Conservation (phyloP, 2,329 filamentous ascomycete species). For the Fusarium sulawesiense region DNA sequence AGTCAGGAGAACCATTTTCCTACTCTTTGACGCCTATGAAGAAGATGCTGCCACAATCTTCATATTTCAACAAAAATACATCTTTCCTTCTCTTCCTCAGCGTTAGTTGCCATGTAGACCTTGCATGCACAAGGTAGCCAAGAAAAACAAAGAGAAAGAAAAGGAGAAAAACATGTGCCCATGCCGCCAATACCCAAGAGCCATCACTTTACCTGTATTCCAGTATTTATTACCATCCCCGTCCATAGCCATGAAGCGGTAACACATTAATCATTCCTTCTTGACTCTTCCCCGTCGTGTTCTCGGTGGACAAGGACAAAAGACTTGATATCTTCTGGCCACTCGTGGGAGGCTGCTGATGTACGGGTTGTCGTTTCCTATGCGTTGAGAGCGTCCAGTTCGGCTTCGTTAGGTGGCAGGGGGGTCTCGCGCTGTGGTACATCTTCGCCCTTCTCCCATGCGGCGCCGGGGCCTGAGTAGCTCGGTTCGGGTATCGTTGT, state of each 20-base stretch:
- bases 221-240: constrained; percentile 25
- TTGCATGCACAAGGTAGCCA: constrained; percentile 9
- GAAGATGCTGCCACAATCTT: constrained; percentile 19
- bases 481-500: constrained; percentile 56
- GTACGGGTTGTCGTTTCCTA: constrained; percentile 39
- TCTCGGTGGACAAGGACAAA: constrained; percentile 2
- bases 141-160: constrained; percentile 18
- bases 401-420: constrained; percentile 54
- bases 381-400: constrained; percentile 56
- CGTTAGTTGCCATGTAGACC: background rate
- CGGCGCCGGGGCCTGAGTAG: constrained; percentile 61
- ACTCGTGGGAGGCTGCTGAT: constrained; percentile 17
- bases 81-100: constrained; percentile 7
- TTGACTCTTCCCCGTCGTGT: constrained; percentile 14
- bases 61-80: constrained; percentile 33
- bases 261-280: constrained; percentile 42
- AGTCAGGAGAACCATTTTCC: constrained; percentile 9
- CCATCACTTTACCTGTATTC: constrained; percentile 18
- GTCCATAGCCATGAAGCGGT: constrained; percentile 27
- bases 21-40: constrained; percentile 27
- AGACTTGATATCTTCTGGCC: constrained; percentile 12
- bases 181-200: constrained; percentile 26
- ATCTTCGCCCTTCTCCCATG: constrained; percentile 65
- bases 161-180: constrained; percentile 23
- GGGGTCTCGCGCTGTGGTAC: constrained; percentile 53